Base-by-base conservation (phyloP, 352 stramenopile species). In the Pythium oligandrum region DNA sequence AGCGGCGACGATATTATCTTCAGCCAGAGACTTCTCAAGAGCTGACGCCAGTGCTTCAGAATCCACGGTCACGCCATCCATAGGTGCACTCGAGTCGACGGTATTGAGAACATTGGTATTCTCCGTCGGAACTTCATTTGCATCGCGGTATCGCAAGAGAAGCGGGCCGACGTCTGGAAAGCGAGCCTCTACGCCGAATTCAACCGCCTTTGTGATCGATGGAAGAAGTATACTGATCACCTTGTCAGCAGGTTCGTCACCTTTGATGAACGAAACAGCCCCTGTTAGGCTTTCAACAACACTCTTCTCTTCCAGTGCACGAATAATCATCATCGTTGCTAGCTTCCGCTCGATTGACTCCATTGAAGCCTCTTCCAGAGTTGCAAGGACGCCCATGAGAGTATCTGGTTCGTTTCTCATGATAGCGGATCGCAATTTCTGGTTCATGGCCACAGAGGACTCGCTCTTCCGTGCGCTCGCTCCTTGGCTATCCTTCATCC, bases 241-340 rank as follows among this genome's bases (percentile, higher is more conserved):
- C 3, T 42, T 49, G 8, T 64, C 61, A 6, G 50, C 37, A 31
- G 61, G 47, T 6, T 54, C 38, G 5, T 55, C 49, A 17, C 51
- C 39, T n/a, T 44, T 45, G 4, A 67, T 33, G 8, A 45, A 33
- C 8, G 57, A 45, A 2, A 63, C 10, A 5, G 66, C 69, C 30
- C 78, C 71, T 2, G 63, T 66, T 32, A 90, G 53, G 4, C 64
- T 63, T 37, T 90, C 80, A 4, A 78, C 62, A 0, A 70, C 77
- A 26, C 77, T 83, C 57, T 88, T 88, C 57, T 88, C 80, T 53
- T 90, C 80, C 1, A 90, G 56, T 32, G 80, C 70, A 43, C 80
- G 75, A 55, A 90, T 90, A 50, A 88, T 85, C 72, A 88, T 82
- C 76, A 88, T 87, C 7, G 80, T 90, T 33, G 75, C 80, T n/a